Conservation (phyloP, 2,329 filamentous ascomycete genomes). For the Parasarocladium wereldwijsianum region DNA sequence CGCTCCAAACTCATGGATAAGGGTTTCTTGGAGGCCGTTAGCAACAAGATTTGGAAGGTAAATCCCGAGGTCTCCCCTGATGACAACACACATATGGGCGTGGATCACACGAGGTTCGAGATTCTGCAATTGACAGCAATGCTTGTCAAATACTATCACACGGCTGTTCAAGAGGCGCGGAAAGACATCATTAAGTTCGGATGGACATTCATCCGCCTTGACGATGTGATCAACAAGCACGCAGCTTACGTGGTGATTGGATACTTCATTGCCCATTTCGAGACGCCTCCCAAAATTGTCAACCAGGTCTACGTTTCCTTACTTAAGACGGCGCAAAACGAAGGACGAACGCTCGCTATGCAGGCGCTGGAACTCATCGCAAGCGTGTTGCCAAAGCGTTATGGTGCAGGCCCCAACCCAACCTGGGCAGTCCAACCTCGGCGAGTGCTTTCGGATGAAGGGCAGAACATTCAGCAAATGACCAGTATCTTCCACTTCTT, state of each 20-base stretch:
- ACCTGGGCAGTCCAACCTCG: slow-evolving; percentile 84
- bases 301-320: slow-evolving; percentile 89
- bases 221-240: slow-evolving; percentile 98
- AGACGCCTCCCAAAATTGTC: slow-evolving; percentile 91
- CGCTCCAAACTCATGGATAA: slow-evolving; percentile 70
- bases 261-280: slow-evolving; percentile 95
- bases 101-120: slow-evolving; percentile 94
- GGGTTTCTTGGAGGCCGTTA: slow-evolving; percentile 75
- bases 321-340: slow-evolving; percentile 84
- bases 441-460: slow-evolving; percentile 85
- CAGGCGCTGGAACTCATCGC: slow-evolving; percentile 90
- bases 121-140: slow-evolving; percentile 88
- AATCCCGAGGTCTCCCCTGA: slow-evolving; percentile 71
- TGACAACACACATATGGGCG: slow-evolving; percentile 68
- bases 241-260: slow-evolving; percentile 93
- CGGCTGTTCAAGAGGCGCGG: slow-evolving; percentile 73
- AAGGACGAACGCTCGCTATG: slow-evolving; percentile 80
- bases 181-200: slow-evolving; percentile 99
- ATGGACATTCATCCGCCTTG: slow-evolving; percentile 96
- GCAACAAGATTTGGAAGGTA: slow-evolving; percentile 86
- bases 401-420: slow-evolving; percentile 53
- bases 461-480: slow-evolving; percentile 87
- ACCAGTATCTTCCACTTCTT: slow-evolving; percentile 97
- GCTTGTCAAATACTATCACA: slow-evolving; percentile 87
- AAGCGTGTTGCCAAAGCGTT: slow-evolving; percentile 80